Percentiles rank a stretch among this genome's conserved stretches.
These are phyloP conservation scores for Umbellularia californica DNA, from an alignment of 164 flowering plant species.

Conservation along the genomic window DNA sequence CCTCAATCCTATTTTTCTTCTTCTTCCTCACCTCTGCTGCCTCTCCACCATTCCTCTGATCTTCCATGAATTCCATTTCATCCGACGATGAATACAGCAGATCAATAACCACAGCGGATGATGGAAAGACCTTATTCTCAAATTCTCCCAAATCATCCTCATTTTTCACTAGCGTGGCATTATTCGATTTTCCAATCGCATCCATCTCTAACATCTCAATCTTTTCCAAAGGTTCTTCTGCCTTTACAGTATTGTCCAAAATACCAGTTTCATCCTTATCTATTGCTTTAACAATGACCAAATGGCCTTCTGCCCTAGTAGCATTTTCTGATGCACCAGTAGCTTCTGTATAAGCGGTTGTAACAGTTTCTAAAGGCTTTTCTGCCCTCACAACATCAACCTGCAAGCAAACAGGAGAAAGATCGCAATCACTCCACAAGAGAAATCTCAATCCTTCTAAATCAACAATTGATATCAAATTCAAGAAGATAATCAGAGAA, in stretches of 20 bases:
- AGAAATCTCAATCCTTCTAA: no score
- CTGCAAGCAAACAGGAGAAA: conserved; percentile 4
- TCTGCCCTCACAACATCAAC: background rate
- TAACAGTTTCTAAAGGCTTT: background rate
- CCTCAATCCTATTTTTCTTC: conserved; percentile 12
- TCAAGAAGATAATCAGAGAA: no score
- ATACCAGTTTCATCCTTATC: conserved; percentile 29
- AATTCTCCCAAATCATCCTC: conserved; percentile 7
- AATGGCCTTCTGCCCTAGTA: conserved; percentile 15
- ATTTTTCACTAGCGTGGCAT: conserved; percentile 32
- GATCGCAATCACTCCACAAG: no score
- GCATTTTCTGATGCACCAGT: background rate
- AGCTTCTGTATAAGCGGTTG: background rate
- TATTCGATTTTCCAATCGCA: conserved; percentile 28
- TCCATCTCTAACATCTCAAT: background rate
- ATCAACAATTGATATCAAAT: no score
- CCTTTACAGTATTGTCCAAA: conserved; percentile 34
- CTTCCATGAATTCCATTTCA: conserved; percentile 10
- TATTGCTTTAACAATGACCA: conserved; percentile 6
- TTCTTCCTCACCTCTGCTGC: background rate
- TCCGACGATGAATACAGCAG: conserved; percentile 14
- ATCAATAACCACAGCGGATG: conserved; percentile 4
- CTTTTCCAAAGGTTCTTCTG: conserved; percentile 1
- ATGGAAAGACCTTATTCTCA: conserved; percentile 2
- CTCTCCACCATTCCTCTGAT: background rate